Evolutionary conservation across 495 filamentous ascomycete genomes (phyloP).

Genomic region (Hypoxylon trugodes): DNA sequence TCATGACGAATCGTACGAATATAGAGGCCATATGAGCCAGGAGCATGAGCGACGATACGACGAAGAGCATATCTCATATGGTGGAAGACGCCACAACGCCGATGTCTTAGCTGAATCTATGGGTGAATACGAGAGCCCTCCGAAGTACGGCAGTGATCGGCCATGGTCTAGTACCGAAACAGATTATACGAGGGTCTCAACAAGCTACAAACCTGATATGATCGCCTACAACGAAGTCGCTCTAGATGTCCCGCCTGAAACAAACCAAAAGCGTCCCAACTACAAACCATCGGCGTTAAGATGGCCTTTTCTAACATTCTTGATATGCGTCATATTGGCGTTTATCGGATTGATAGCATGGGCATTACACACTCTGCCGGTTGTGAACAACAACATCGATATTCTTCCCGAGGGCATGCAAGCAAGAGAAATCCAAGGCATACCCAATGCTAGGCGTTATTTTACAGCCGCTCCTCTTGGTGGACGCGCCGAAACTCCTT

Average conservation of each 20-base stretch:
- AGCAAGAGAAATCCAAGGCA: neutral
- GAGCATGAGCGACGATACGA: conserved; percentile 4
- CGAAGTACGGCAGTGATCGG: neutral
- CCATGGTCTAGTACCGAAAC: conserved; percentile 4
- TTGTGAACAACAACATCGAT: conserved; percentile 17
- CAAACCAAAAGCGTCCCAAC: conserved; percentile 34
- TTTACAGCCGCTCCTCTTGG: neutral
- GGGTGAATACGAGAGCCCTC: neutral
- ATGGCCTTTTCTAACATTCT: conserved; percentile 45
- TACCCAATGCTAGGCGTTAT: neutral
- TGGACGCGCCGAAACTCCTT: conserved; percentile 7
- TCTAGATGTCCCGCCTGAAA: neutral
- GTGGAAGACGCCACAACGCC: neutral
- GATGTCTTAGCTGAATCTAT: neutral
- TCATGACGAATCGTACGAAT: conserved; percentile 11
- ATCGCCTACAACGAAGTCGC: conserved; percentile 10
- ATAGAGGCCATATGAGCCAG: neutral
- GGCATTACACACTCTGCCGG: conserved; percentile 40
- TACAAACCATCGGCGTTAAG: conserved; percentile 48
- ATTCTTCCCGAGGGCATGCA: conserved; percentile 1
- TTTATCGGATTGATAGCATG: conserved; percentile 36
- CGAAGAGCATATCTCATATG: neutral
- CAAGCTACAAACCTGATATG: conserved; percentile 22
- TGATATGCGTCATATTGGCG: conserved; percentile 32
- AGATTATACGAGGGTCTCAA: conserved; percentile 21